Conservation (phyloP, 257 asterid species). For the Lycium ferocissimum region DNA sequence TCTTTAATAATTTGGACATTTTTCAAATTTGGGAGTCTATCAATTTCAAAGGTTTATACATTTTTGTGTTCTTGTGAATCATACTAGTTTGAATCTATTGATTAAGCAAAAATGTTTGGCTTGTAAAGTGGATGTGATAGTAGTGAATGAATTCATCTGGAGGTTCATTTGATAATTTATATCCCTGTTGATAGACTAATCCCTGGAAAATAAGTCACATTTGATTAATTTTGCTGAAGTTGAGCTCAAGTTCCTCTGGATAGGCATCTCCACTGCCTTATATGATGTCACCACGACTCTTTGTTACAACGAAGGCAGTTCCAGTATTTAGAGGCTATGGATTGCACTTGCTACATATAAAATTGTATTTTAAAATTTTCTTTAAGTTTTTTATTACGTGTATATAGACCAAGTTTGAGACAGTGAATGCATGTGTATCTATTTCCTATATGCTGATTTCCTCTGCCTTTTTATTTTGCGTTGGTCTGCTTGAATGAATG, state of each 20-base stretch:
- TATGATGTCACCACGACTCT: neutral
- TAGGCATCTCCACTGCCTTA: neutral
- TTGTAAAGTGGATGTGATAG: neutral
- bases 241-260: neutral
- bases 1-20: neutral
- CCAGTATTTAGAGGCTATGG: neutral
- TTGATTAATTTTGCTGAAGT: neutral
- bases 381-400: neutral
- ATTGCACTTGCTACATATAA: neutral
- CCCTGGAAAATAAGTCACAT: neutral
- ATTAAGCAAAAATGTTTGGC: neutral
- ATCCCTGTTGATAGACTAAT: neutral
- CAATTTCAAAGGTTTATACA: neutral
- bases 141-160: neutral
- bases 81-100: neutral
- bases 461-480: neutral
- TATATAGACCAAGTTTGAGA: neutral
- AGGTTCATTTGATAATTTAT: neutral
- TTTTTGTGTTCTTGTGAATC: too few relatives aligned
- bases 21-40: neutral
- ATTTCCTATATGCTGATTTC: neutral
- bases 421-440: neutral
- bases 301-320: neutral
- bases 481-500: slow-evolving; percentile 1
- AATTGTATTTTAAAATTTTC: neutral